These are phyloP conservation scores for Calonectria naviculata DNA, from an alignment of 2,329 filamentous ascomycete genomes.

Conservation along the genomic window DNA sequence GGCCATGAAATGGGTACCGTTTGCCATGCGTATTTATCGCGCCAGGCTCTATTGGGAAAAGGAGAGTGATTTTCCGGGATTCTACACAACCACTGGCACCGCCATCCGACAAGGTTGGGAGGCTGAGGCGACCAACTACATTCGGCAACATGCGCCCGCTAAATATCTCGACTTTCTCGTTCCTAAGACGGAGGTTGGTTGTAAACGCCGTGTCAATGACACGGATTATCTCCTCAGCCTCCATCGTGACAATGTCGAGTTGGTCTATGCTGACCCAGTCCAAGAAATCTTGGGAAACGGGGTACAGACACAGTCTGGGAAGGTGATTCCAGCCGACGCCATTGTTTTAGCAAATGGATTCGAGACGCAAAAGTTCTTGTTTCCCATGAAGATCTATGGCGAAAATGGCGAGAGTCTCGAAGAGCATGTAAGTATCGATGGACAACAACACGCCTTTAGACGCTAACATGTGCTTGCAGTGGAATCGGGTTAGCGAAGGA, in stretches of 20 bases:
- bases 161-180: conserved; percentile 45
- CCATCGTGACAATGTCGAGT: conserved; percentile 42
- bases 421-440: conserved; percentile 49
- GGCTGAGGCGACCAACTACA: conserved; percentile 37
- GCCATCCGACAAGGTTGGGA: conserved; percentile 29
- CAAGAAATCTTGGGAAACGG: conserved; percentile 24
- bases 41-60: conserved; percentile 32
- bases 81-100: conserved; percentile 27
- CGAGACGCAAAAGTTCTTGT: conserved; percentile 57
- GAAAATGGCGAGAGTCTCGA: conserved; percentile 51
- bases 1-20: conserved; percentile 37
- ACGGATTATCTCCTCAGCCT: conserved; percentile 46
- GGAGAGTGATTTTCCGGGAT: conserved; percentile 37
- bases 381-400: conserved; percentile 58
- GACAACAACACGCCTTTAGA: fast-evolving
- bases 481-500: conserved; percentile 36
- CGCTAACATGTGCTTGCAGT: conserved; percentile 41
- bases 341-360: conserved; percentile 63
- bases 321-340: conserved; percentile 38
- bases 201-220: conserved; percentile 49
- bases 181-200: conserved; percentile 47
- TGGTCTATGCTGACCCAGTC: conserved; percentile 36
- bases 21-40: conserved; percentile 33
- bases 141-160: conserved; percentile 35
- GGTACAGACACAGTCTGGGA: conserved; percentile 29